Evolutionary conservation across 2,329 filamentous ascomycete species (phyloP).

Genomic region (Botrytis squamosa): DNA sequence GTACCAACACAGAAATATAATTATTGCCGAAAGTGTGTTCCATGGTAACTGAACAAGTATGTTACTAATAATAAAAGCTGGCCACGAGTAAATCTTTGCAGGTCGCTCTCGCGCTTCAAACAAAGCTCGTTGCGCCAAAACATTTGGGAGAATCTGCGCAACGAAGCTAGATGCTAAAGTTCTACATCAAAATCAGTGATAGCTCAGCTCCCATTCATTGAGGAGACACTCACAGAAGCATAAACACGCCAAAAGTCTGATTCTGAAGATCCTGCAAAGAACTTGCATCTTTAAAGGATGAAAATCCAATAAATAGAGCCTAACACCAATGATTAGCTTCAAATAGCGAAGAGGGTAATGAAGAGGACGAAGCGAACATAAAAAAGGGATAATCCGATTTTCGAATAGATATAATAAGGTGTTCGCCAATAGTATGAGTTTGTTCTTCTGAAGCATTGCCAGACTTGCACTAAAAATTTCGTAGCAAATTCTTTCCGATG

Average conservation of each 20-base stretch:
- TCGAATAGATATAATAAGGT: slow-evolving; percentile 53
- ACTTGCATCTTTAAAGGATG: slow-evolving; percentile 62
- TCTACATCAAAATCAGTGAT: slow-evolving; percentile 4
- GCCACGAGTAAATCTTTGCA: slow-evolving; percentile 76
- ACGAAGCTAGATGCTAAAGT: slow-evolving; percentile 73
- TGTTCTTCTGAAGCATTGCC: slow-evolving; percentile 54
- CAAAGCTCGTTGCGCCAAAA: slow-evolving; percentile 50
- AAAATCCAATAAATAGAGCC: slow-evolving; percentile 66
- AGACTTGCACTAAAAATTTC: slow-evolving; percentile 54
- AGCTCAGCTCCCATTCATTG: background rate
- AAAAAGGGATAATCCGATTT: slow-evolving; percentile 29
- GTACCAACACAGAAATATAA: slow-evolving; percentile 82
- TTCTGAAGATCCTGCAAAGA: slow-evolving; percentile 64
- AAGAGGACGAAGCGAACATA: slow-evolving; percentile 44
- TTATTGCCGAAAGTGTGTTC: slow-evolving; percentile 69
- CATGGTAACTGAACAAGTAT: slow-evolving; percentile 84
- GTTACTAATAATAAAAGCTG: slow-evolving; percentile 65
- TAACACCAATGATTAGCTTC: background rate
- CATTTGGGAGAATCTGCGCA: slow-evolving; percentile 74
- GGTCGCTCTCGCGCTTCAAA: slow-evolving; percentile 72
- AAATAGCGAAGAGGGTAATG: background rate
- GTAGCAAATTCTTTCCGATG: slow-evolving; percentile 61
- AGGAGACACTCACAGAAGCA: slow-evolving; percentile 52
- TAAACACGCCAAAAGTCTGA: slow-evolving; percentile 72
- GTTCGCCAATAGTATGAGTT: slow-evolving; percentile 65